A percentile compares a stretch with the other conserved stretches of the same genome.
Conservation (phyloP, 2,329 filamentous ascomycete genomes). For the Pochonia chlamydosporia region DNA sequence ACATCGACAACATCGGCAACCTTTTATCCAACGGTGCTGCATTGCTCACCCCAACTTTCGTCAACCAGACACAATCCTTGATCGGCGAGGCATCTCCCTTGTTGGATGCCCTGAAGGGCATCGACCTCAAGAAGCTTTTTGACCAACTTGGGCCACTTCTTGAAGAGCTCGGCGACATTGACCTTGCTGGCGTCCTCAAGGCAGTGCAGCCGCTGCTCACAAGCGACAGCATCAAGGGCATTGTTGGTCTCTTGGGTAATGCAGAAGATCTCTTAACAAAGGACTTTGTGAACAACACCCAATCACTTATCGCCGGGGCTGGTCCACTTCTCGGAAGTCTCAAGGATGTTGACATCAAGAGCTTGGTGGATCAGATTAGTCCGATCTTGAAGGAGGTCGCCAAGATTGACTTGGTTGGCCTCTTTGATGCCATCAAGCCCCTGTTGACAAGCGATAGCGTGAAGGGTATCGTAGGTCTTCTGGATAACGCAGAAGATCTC, state of each 20-base stretch:
- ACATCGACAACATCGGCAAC: conserved; percentile 26
- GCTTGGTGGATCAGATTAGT: conserved; percentile 9
- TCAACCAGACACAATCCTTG: conserved; percentile 28
- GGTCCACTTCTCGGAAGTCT: conserved; percentile 27
- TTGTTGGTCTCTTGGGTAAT: conserved; percentile 7
- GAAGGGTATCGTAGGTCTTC: conserved; percentile 12
- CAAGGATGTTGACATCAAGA: conserved; percentile 22
- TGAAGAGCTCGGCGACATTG: conserved; percentile 6
- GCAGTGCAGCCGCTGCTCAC: conserved; percentile 13
- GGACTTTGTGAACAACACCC: conserved; percentile 15
- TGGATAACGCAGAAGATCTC: conserved; percentile 2
- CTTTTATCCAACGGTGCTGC: conserved; percentile 30
- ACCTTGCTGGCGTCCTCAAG: conserved; percentile 5
- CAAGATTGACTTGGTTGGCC: conserved; percentile 5
- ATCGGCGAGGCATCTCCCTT: conserved; percentile 27
- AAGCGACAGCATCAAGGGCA: conserved; percentile 15
- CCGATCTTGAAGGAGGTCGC: conserved; percentile 21
- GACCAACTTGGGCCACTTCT: conserved; percentile 7
- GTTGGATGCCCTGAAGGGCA: conserved; percentile 21
- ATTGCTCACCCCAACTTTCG: conserved; percentile 25
- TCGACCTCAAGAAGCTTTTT: conserved; percentile 23
- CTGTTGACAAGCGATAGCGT: conserved; percentile 16
- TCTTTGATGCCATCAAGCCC: conserved; percentile 8
- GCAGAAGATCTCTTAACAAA: conserved; percentile 10
- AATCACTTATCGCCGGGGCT: conserved; percentile 14